Evolutionary conservation across 2,329 filamentous ascomycete genomes (phyloP), one percentile per base, ranked within the genome.

Genomic region (Xylariaceae sp.): DNA sequence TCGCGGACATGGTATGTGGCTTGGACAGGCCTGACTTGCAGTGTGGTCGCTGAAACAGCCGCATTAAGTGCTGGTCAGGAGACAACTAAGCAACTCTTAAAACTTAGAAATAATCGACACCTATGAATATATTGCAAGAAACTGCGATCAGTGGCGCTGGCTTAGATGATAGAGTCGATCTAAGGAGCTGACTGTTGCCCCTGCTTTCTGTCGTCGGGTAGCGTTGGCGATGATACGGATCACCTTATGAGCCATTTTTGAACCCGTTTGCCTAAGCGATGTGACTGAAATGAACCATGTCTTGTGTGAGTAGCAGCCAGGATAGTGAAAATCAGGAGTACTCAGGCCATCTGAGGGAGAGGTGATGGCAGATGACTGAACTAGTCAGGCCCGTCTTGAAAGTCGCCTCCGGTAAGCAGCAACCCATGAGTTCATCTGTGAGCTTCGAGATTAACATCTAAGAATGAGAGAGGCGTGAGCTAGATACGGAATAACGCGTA

Each of bases 41-140:
- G 66, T 61, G 54, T 53, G 66, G 67, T 62, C 66, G 67, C 67
- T 68, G 65, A 61, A 52, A 60, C 60, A 64, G 61, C 62, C 64
- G 66, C 67, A 69, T 67, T 54, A 57, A 51, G 52, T 42, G 55
- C 51, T 59, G 64, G 65, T 68, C 67, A 68, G 66, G 65, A 65
- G 66, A 69, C 63, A 62, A 30, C 23, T 30, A 5, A 30, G 5
- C 23, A 30, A 4, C 23, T 30, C 4, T 30, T 30, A 30, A 30
- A 5, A 30, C 23, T 30, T 30, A 30, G 23, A 30, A 30, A 30
- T 30, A 30, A 4, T 30, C 23, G 23, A 30, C 23, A 5, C 23
- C 23, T 30, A 30, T 30, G 23, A 30, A 4, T 1, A 30, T 30
- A 30, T 30, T 30, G 23, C 23, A 30, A 30, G 23, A 30, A 30